Evolutionary conservation across 2,329 filamentous ascomycete species (phyloP).

Genomic region (Talaromyces sp.): DNA sequence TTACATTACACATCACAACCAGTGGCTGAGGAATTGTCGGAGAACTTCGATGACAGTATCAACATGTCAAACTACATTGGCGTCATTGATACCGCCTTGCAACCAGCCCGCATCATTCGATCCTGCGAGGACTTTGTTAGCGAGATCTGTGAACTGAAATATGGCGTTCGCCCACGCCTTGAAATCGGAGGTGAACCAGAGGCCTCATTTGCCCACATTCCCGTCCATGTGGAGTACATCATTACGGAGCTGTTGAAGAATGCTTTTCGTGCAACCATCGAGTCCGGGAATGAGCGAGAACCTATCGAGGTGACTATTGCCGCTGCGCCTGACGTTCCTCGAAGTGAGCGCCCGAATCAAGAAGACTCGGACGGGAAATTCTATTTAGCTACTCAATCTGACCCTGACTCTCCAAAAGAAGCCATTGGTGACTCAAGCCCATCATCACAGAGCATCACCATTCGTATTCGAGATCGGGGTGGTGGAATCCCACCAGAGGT

Average conservation of each 20-base stretch:
- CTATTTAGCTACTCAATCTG: slow-evolving; percentile 30
- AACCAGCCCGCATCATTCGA: slow-evolving; percentile 78
- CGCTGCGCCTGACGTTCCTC: slow-evolving; percentile 59
- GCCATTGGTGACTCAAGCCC: slow-evolving; percentile 36
- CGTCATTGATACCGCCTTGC: slow-evolving; percentile 88
- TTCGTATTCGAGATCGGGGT: slow-evolving; percentile 92
- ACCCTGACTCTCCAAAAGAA: slow-evolving; percentile 36
- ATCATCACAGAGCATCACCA: slow-evolving; percentile 80
- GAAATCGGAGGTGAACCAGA: slow-evolving; percentile 82
- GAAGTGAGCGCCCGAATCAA: slow-evolving; percentile 32
- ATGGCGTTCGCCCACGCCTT: slow-evolving; percentile 81
- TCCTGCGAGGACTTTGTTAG: slow-evolving; percentile 87
- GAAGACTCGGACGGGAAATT: slow-evolving; percentile 35
- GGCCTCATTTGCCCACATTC: slow-evolving; percentile 90
- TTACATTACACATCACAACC: slow-evolving; percentile 77
- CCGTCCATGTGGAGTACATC: slow-evolving; percentile 96
- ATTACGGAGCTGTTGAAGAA: slow-evolving; percentile 96
- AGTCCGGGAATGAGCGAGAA: slow-evolving; percentile 75
- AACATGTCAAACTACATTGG: slow-evolving; percentile 73
- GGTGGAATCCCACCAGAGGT: slow-evolving; percentile 87
- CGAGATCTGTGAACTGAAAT: slow-evolving; percentile 95
- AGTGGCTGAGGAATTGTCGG: slow-evolving; percentile 61
- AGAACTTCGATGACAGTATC: slow-evolving; percentile 21
- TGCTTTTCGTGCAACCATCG: slow-evolving; percentile 89
- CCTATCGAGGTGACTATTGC: slow-evolving; percentile 93